phyloP scores from a whole-genome alignment of 2,329 filamentous ascomycete genomes.

The Aspergillus cejpii region DNA sequence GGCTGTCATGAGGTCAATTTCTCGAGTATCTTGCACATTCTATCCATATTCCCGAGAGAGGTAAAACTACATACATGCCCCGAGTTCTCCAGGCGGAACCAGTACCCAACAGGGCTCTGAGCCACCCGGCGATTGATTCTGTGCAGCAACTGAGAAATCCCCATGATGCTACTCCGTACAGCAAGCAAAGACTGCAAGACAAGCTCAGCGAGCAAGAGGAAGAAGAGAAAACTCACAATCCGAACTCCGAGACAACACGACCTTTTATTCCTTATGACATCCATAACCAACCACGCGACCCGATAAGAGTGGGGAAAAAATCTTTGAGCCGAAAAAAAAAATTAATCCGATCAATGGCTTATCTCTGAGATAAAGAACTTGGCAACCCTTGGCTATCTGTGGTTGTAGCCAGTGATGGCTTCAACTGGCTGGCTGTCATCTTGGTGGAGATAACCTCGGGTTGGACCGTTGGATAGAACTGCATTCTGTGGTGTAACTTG shows the following conservation, averaged over 20 bases:
- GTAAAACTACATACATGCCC: slow-evolving; percentile 57
- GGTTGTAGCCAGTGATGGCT: not conserved
- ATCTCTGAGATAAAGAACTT: not conserved
- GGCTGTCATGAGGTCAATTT: slow-evolving; percentile 42
- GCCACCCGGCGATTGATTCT: slow-evolving; percentile 47
- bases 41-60: slow-evolving; percentile 5
- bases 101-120: slow-evolving; percentile 58
- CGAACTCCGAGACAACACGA: not conserved
- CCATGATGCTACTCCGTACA: slow-evolving; percentile 15
- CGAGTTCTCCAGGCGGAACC: slow-evolving; percentile 74
- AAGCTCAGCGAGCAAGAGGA: not conserved
- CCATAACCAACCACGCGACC: not conserved
- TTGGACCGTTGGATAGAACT: too few species aligned
- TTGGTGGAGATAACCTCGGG: not conserved
- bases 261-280: not conserved
- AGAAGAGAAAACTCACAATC: not conserved
- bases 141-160: slow-evolving; percentile 16
- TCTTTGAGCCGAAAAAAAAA: not conserved
- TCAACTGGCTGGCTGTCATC: not conserved
- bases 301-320: not conserved
- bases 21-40: slow-evolving; percentile 2
- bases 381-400: not conserved
- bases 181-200: not conserved
- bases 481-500: too few species aligned
- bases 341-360: not conserved